A percentile compares a stretch with the other conserved stretches of the same genome.
phyloP scores from a whole-genome alignment of 2,329 filamentous ascomycete species.

The Exophiala spinifera region DNA sequence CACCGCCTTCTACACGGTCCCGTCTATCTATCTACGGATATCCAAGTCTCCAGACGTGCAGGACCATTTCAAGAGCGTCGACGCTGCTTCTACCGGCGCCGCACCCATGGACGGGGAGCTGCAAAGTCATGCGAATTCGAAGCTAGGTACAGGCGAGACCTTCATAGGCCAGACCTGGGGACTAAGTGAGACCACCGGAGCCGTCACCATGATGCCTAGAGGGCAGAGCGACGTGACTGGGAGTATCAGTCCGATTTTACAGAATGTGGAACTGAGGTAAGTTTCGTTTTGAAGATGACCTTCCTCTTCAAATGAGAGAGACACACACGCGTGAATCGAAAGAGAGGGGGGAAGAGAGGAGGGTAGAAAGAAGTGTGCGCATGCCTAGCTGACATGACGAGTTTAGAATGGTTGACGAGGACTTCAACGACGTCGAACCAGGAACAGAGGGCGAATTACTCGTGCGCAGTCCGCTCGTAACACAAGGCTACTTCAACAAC shows the following conservation, averaged over 20 bases:
- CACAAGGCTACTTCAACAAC: slow-evolving; percentile 35
- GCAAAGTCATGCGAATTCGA: slow-evolving; percentile 50
- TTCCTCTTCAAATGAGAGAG: too few species aligned
- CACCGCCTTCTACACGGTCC: slow-evolving; percentile 58
- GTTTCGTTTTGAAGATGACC: too few species aligned
- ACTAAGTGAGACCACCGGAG: slow-evolving; percentile 52
- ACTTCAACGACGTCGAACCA: slow-evolving; percentile 21
- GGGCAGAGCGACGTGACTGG: slow-evolving; percentile 46
- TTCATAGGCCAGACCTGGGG: slow-evolving; percentile 57
- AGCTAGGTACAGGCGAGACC: slow-evolving; percentile 44
- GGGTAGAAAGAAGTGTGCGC: too few species aligned
- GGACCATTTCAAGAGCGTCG: slow-evolving; percentile 53
- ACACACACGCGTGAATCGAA: too few species aligned
- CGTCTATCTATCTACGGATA: slow-evolving; percentile 59
- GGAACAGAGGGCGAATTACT: slow-evolving; percentile 24
- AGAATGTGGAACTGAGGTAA: slow-evolving; percentile 34
- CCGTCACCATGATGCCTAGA: slow-evolving; percentile 46
- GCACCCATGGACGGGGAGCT: slow-evolving; percentile 57
- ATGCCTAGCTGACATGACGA: too few species aligned
- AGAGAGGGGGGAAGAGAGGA: too few species aligned
- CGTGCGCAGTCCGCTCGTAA: slow-evolving; percentile 23
- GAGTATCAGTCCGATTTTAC: slow-evolving; percentile 39
- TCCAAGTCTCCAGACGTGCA: slow-evolving; percentile 55
- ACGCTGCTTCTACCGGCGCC: slow-evolving; percentile 51
- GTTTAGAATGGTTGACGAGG: slow-evolving; percentile 21